Conservation (phyloP, 176 grass and related monocot species). For the Puya raimondii region DNA sequence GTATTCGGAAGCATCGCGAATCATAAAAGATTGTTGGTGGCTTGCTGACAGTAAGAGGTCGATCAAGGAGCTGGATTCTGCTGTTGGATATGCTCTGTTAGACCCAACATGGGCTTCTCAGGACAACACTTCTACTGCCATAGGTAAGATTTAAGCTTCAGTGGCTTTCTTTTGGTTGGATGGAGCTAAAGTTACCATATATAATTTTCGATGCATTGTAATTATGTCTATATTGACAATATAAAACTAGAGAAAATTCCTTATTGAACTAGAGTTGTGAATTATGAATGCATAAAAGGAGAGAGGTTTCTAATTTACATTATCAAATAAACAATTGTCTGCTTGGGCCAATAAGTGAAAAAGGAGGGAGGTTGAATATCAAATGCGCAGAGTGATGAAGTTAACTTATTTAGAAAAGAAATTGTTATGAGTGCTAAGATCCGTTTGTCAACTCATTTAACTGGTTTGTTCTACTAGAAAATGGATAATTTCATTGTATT, state of each 20-base stretch:
- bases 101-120: conserved; percentile 95
- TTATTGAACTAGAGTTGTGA: background rate
- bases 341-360: too few species aligned
- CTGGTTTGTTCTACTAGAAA: too few species aligned
- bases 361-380: too few species aligned
- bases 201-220: background rate
- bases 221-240: background rate
- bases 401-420: too few species aligned
- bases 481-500: background rate
- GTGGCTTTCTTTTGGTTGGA: background rate
- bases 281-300: background rate
- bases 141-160: conserved; percentile 38
- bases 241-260: too few species aligned
- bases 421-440: too few species aligned
- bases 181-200: background rate
- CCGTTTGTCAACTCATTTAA: too few species aligned
- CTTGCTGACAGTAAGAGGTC: conserved; percentile 77
- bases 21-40: conserved; percentile 99
- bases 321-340: too few species aligned
- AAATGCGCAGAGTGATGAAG: too few species aligned
- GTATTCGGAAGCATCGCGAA: conserved; percentile 77
- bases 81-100: conserved; percentile 83
- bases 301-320: too few species aligned
- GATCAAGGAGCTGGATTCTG: conserved; percentile 91
- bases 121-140: conserved; percentile 86